Evolutionary conservation across 805 yeast genomes (phyloP).

Genomic region (Myxozyma vanderwaltii): DNA sequence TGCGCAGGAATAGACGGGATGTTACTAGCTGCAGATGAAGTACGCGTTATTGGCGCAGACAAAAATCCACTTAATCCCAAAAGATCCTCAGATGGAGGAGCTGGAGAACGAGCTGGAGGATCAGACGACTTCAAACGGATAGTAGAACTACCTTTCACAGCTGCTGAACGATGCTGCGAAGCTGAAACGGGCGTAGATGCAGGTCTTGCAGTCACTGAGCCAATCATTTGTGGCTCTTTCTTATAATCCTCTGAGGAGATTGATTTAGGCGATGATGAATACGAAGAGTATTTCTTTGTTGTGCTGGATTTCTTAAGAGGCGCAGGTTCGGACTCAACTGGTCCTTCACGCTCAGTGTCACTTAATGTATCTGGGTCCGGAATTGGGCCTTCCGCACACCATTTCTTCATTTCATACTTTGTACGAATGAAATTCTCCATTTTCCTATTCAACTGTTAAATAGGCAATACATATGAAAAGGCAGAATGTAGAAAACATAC

Average conservation of each 20-base stretch:
- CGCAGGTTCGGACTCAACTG: conserved; percentile 4
- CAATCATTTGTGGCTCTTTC: conserved; percentile 20
- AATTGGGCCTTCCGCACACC: conserved; percentile 60
- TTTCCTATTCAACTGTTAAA: conserved; percentile 49
- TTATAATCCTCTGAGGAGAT: conserved; percentile 25
- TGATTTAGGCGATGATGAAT: conserved; percentile 17
- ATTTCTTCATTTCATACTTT: conserved; percentile 86
- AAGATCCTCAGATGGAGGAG: conserved; percentile 19
- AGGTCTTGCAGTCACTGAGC: conserved; percentile 28
- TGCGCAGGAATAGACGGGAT: conserved; percentile 31
- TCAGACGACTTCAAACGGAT: conserved; percentile 28
- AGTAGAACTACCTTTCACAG: conserved; percentile 30
- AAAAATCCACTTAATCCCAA: conserved; percentile 14
- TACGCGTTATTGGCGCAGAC: conserved; percentile 34
- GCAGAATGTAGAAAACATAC: conserved; percentile 23
- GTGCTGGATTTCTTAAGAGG: conserved; percentile 2
- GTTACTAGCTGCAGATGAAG: conserved; percentile 24
- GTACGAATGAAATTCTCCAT: conserved; percentile 88
- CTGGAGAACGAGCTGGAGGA: conserved; percentile 7
- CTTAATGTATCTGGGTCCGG: conserved; percentile 57
- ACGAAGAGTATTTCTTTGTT: conserved; percentile 22
- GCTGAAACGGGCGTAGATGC: conserved; percentile 25
- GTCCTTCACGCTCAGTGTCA: conserved; percentile 29
- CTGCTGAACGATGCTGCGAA: conserved; percentile 4
- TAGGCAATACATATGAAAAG: background rate